A percentile compares a stretch with the other conserved stretches of the same genome.
phyloP scores from a whole-genome alignment of 2,329 filamentous ascomycete genomes.

The Teratosphaeria destructans region DNA sequence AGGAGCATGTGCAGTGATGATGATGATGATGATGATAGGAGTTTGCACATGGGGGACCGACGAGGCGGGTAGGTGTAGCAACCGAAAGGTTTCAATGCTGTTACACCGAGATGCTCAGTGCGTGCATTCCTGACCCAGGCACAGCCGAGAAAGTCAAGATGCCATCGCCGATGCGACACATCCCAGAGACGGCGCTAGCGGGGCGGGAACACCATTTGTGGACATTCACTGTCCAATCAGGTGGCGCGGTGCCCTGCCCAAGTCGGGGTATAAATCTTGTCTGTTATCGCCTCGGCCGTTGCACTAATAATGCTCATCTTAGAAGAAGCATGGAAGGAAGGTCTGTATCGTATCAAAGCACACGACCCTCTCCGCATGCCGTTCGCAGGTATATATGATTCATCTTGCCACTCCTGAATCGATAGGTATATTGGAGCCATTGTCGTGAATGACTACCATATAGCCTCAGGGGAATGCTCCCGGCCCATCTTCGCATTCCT shows the following conservation, averaged over 20 bases:
- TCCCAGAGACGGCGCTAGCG: not conserved
- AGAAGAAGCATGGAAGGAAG: not conserved
- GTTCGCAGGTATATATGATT: not conserved
- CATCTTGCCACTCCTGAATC: not conserved
- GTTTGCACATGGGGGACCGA: not conserved
- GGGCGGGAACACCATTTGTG: not conserved
- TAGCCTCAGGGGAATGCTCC: too few relatives aligned
- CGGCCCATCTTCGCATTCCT: too few relatives aligned
- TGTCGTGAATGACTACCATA: not conserved
- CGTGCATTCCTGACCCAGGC: not conserved
- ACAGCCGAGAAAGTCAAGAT: not conserved
- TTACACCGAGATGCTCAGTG: not conserved
- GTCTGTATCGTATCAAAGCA: not conserved
- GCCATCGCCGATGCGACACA: not conserved
- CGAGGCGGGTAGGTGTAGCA: not conserved
- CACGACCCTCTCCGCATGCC: not conserved
- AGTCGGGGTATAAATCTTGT: not conserved
- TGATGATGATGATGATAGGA: not conserved
- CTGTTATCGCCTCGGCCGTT: not conserved
- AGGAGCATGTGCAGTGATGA: not conserved
- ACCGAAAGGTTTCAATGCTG: not conserved
- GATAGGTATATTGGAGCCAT: not conserved
- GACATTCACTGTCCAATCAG: not conserved
- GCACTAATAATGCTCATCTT: not conserved
- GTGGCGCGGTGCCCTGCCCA: not conserved